phyloP scores from a whole-genome alignment of 768 basidiomycete genomes.

The Botryobasidium botryosum region DNA sequence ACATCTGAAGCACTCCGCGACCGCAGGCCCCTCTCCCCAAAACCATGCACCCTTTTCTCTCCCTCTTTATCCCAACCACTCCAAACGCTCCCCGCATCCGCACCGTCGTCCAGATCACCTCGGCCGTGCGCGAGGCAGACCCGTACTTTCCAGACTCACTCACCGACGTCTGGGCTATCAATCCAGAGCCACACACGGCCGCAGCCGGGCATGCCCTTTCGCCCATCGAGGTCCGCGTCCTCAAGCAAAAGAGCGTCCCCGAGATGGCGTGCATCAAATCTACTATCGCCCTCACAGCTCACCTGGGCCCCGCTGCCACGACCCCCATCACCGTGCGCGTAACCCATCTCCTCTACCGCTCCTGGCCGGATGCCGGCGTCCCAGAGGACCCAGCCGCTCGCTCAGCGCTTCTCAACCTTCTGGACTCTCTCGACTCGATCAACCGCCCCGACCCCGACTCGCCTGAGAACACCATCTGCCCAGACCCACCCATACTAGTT shows the following conservation, averaged over 20 bases:
- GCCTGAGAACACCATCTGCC: constrained; percentile 1
- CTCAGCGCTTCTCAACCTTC: neutral
- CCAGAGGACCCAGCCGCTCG: neutral
- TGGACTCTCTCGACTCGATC: neutral
- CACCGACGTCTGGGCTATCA: constrained; percentile 28
- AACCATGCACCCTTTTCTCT: constrained; percentile 64
- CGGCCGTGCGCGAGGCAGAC: constrained; percentile 57
- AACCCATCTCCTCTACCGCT: neutral
- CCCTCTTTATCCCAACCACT: constrained; percentile 30
- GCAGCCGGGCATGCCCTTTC: neutral
- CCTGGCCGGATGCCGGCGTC: constrained; percentile 1
- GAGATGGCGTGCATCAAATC: neutral
- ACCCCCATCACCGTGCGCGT: neutral
- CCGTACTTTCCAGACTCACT: constrained; percentile 51
- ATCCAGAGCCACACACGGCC: constrained; percentile 28
- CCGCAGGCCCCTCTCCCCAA: constrained; percentile 42
- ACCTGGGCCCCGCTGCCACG: neutral
- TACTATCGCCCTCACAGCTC: constrained; percentile 1
- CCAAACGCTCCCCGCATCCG: constrained; percentile 31
- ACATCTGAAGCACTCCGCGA: neutral
- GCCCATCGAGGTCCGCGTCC: neutral
- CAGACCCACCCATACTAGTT: constrained; percentile 41
- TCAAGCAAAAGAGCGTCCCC: constrained; percentile 2
- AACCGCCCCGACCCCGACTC: neutral
- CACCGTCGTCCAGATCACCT: constrained; percentile 72